Evolutionary conservation across 768 basidiomycete genomes (phyloP).

Genomic region (Auricularia cornea): DNA sequence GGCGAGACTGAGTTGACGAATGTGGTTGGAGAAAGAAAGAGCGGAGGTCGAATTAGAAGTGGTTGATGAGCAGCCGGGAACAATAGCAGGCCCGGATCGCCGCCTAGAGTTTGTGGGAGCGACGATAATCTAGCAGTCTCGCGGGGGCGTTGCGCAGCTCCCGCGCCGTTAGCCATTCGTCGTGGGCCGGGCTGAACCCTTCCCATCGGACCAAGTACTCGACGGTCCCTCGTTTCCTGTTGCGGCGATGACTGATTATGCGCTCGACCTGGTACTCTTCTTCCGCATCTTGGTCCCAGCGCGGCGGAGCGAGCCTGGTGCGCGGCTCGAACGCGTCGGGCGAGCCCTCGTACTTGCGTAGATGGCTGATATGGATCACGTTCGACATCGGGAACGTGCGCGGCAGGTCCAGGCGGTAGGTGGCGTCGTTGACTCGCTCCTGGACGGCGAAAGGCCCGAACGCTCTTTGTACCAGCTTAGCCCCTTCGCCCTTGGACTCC

Average conservation of each 20-base stretch:
- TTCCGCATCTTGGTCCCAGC: not conserved
- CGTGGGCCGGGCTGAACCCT: slow-evolving; percentile 15
- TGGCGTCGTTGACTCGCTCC: slow-evolving; percentile 10
- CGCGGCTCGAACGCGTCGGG: slow-evolving; percentile 10
- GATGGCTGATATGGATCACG: slow-evolving; percentile 19
- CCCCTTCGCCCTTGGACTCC: slow-evolving; percentile 15
- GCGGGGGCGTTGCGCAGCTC: slow-evolving; percentile 16
- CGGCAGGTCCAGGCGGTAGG: not conserved
- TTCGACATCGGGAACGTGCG: not conserved
- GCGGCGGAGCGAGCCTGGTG: slow-evolving; percentile 13
- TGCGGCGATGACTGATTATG: not conserved
- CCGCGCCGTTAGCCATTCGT: slow-evolving; percentile 18
- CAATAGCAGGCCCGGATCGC: no score
- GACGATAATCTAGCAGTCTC: not conserved
- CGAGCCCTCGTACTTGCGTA: slow-evolving; percentile 13
- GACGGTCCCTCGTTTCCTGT: slow-evolving; percentile 1
- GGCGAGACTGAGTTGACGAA: no score
- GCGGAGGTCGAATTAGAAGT: no score
- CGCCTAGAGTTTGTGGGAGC: not conserved
- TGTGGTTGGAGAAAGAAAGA: no score
- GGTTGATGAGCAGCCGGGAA: no score
- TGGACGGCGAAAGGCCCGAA: slow-evolving; percentile 18
- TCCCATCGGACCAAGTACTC: slow-evolving; percentile 16
- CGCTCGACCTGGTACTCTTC: not conserved
- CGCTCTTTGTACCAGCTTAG: slow-evolving; percentile 13